Base-by-base conservation (phyloP, 192 early-diverging fungal species). In the Rhizophagus sp. region DNA sequence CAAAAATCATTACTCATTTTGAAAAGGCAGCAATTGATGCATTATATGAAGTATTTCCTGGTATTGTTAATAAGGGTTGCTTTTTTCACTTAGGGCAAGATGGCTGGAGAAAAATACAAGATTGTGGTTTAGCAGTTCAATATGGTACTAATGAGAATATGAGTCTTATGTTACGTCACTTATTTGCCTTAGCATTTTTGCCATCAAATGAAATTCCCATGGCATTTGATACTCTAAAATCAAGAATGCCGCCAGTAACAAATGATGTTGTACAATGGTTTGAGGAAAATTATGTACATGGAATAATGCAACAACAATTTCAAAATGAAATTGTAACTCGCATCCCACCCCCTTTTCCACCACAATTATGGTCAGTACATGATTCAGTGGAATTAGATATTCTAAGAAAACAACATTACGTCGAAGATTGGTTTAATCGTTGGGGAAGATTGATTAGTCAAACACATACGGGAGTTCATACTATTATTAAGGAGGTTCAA, bases 131-230 rank as follows among this genome's bases (percentile, higher is more conserved):
- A 47, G 12, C 22, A 3, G 17, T 8, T 24, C 41, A 62, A 62
- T 75, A 75, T 75, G 15, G 33, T 6, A 33, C 25, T 9, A 22
- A 75, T 75, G 47, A 57, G 2, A 10, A 74, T 74, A 7, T 74
- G 8, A 74, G 27, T 17, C 24, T 74, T 3, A 61, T 57, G 27
- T 25, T 62, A 61, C 52, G 25, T 3, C 50, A 57, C 4, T 74
- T 75, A 61, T 27, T 62, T 75, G 73, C 73, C 11, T 36, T 62
- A 19, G 73, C 73, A 30, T 75, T 75, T 62, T 52, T 74, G 22
- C 50, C 49, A 30, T 4, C 44, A 1, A 12, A 30, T 75, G 73
- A 75, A 5, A 75, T 75, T 61, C 17, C 50, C 24, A 22, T 7
- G 5, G 52, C 73, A 17, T 75, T 75, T 36, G 50, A 75, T 27